Percentiles rank a stretch among this genome's conserved stretches.
Conservation (phyloP, 345 rosid species). For the Rubroshorea leprosula region DNA sequence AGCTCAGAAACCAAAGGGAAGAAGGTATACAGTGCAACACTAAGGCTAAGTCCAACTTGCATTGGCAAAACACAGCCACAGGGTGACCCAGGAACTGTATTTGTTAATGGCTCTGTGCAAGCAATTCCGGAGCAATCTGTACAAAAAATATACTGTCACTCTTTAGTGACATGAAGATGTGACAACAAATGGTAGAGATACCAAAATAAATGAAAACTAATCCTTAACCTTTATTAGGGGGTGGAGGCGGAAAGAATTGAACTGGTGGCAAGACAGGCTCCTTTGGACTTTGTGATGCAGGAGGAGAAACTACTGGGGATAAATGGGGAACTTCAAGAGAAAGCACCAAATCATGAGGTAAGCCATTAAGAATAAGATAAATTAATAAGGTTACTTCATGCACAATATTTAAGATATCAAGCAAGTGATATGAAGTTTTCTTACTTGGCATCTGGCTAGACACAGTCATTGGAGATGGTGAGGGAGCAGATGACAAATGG, state of each 20-base stretch:
- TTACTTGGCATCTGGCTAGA: slow-evolving; percentile 42
- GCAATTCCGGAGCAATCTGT: slow-evolving; percentile 72
- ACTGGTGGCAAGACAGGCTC: slow-evolving; percentile 54
- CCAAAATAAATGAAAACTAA: slow-evolving; percentile 6
- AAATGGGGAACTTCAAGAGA: slow-evolving; percentile 35
- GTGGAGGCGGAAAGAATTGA: slow-evolving; percentile 82
- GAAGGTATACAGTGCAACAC: slow-evolving; percentile 81
- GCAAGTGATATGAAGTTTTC: slow-evolving; percentile 6
- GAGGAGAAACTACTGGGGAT: slow-evolving; percentile 38
- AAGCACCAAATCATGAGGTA: slow-evolving; percentile 31
- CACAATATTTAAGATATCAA: not conserved
- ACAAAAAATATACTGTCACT: slow-evolving; percentile 24
- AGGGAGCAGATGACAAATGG: slow-evolving; percentile 37
- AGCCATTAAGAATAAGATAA: slow-evolving; percentile 17
- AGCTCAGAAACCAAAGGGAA: slow-evolving; percentile 92
- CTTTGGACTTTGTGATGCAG: slow-evolving; percentile 51
- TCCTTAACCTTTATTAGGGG: slow-evolving; percentile 75
- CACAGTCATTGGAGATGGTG: slow-evolving; percentile 45
- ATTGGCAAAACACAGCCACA: slow-evolving; percentile 95
- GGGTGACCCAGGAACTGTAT: slow-evolving; percentile 90
- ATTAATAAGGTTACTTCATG: not conserved
- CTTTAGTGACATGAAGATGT: slow-evolving; percentile 3
- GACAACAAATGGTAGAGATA: slow-evolving; percentile 8
- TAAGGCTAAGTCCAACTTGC: slow-evolving; percentile 76
- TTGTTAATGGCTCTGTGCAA: slow-evolving; percentile 80